Evolutionary conservation across 164 flowering plant species (phyloP), one percentile per base, ranked within the genome.

Genomic region (Liquidambar formosana): DNA sequence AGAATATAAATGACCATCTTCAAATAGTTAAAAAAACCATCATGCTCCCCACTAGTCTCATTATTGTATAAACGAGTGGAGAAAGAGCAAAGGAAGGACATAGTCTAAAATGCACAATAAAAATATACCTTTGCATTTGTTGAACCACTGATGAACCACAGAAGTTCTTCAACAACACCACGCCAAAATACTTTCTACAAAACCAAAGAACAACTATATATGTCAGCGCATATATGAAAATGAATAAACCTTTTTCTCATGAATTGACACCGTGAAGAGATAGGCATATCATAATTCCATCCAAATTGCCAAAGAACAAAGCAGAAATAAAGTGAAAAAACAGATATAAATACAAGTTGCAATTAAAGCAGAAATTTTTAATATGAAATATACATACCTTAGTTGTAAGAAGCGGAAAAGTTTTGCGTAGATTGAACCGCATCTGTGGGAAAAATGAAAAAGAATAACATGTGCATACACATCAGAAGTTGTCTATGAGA

Each of bases 101-200:
- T 43, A 51, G 21, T 23, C 47, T 26, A 27, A 27, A 25, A 19
- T 12, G 22, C 46, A 43, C 6, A 18, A 19, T 6, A 46, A 5
- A 58, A 43, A 23, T 11, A 46, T 73, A 94, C 99, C 95, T 87
- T 94, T 14, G 95, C 96, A 83, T 81, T 94, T 57, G 97, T 94
- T 44, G 98, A 92, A 44, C 98, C 98, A 76, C 97, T 94, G 69
- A 94, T 87, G 80, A 90, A 94, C 98, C 98, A 94, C 76, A 94
- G 67, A 59, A 94, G 89, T 77, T 94, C 99, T 79, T 94, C 97
- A 75, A 94, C 97, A 75, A 94, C 99, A 56, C 97, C 99, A 71
- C 97, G 82, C 97, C 97, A 94, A 71, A 94, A 94, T 33, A 92
- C 93, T 85, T 86, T 90, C 97, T 94, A 67, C 44, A 1, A 46